Evolutionary conservation across 2,329 filamentous ascomycete genomes (phyloP).

Genomic region (Exserohilum rostratum): DNA sequence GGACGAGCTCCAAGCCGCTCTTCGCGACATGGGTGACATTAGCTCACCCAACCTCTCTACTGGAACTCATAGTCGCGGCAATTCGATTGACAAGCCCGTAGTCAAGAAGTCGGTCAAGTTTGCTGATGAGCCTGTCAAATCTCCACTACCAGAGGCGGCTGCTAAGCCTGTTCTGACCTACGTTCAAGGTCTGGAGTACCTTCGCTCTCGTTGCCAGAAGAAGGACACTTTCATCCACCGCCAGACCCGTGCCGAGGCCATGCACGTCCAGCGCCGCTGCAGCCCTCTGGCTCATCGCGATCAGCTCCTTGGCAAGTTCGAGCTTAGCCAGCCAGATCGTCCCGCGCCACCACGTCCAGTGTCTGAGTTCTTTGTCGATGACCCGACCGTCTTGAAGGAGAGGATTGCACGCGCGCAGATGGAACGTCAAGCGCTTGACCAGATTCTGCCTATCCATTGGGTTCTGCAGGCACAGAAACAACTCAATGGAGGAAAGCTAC

Average conservation of each 20-base stretch:
- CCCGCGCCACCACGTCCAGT: slow-evolving; percentile 53
- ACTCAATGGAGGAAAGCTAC: slow-evolving; percentile 65
- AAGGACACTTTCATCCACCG: slow-evolving; percentile 85
- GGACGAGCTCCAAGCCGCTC: slow-evolving; percentile 73
- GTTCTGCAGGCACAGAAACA: slow-evolving; percentile 66
- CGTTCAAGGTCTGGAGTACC: slow-evolving; percentile 83
- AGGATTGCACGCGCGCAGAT: slow-evolving; percentile 64
- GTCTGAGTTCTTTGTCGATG: slow-evolving; percentile 54
- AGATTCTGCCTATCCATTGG: slow-evolving; percentile 67
- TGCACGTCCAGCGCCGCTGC: slow-evolving; percentile 81
- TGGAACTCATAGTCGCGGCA: slow-evolving; percentile 41
- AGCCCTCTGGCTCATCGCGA: slow-evolving; percentile 75
- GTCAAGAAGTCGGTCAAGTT: slow-evolving; percentile 80
- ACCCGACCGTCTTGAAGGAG: slow-evolving; percentile 69
- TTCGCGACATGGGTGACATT: slow-evolving; percentile 60
- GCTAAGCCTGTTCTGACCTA: slow-evolving; percentile 73
- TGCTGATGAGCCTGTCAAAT: slow-evolving; percentile 51
- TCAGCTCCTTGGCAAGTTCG: slow-evolving; percentile 83
- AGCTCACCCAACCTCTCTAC: slow-evolving; percentile 49
- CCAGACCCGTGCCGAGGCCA: slow-evolving; percentile 82
- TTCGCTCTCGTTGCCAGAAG: slow-evolving; percentile 68
- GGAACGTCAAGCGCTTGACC: slow-evolving; percentile 78
- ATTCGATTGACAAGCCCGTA: slow-evolving; percentile 46
- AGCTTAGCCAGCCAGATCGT: slow-evolving; percentile 63
- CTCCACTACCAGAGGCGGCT: slow-evolving; percentile 32